A percentile compares a stretch with the other conserved stretches of the same genome.
phyloP scores from a whole-genome alignment of 2,329 filamentous ascomycete species.

The Botryotinia calthae region DNA sequence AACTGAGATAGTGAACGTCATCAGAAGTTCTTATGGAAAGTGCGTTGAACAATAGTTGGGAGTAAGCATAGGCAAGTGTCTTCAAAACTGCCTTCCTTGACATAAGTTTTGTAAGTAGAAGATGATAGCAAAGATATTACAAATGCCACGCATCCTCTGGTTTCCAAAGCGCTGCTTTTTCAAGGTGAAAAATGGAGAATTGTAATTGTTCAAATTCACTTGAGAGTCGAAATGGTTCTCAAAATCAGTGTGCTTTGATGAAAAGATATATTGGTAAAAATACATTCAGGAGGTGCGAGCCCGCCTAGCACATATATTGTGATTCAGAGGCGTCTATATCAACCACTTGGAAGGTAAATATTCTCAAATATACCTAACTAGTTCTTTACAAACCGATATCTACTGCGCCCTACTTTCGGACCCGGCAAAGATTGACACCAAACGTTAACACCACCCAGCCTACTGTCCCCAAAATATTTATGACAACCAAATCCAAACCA shows the following conservation, averaged over 20 bases:
- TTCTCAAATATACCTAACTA: not conserved
- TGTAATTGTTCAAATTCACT: not conserved
- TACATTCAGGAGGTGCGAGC: not conserved
- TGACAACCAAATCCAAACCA: conserved; percentile 4
- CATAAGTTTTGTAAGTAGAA: not conserved
- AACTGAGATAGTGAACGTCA: not conserved
- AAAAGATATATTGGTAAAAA: not conserved
- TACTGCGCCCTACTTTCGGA: not conserved
- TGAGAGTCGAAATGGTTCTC: not conserved
- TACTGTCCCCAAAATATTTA: not conserved
- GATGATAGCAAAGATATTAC: not conserved
- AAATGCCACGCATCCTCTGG: not conserved
- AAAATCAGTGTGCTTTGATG: not conserved
- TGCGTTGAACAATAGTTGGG: not conserved
- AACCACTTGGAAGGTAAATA: not conserved
- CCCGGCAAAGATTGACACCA: not conserved
- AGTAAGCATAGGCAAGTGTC: not conserved
- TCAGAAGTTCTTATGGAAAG: not conserved
- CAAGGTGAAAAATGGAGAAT: not conserved
- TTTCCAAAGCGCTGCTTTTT: not conserved
- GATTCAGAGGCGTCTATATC: not conserved
- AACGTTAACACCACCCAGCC: not conserved
- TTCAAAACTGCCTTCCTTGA: not conserved
- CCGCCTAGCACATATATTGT: not conserved
- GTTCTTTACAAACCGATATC: not conserved